Conservation (phyloP, 805 yeast species). For the Tetrapisispora arboricola region DNA sequence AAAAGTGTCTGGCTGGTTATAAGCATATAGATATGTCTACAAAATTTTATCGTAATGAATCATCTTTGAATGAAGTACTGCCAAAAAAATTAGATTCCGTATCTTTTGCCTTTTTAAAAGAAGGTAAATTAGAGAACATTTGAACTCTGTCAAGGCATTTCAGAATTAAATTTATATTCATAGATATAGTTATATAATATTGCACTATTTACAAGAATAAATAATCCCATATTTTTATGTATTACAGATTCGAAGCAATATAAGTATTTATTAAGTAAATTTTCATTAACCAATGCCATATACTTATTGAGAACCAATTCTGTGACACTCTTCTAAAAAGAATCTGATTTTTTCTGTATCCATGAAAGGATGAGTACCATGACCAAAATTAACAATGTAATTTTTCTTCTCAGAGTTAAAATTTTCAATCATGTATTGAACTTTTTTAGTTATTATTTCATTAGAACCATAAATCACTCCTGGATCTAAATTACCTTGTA, state of each 20-base stretch:
- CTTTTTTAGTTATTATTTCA: slow-evolving; percentile 70
- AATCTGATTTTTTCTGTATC: slow-evolving; percentile 79
- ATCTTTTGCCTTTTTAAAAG: slow-evolving; percentile 22
- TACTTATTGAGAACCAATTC: slow-evolving; percentile 47
- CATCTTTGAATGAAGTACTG: slow-evolving; percentile 13
- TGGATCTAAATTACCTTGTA: slow-evolving; percentile 95
- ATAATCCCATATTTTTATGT: neutral
- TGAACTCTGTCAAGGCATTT: neutral
- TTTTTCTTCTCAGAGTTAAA: slow-evolving; percentile 91
- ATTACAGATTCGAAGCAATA: too few species aligned
- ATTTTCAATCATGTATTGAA: slow-evolving; percentile 76
- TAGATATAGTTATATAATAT: neutral
- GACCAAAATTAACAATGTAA: slow-evolving; percentile 93
- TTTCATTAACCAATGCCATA: neutral
- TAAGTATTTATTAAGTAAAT: neutral
- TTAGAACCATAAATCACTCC: slow-evolving; percentile 87
- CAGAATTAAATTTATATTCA: neutral
- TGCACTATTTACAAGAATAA: neutral
- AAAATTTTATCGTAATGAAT: slow-evolving; percentile 10
- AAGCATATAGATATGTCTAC: slow-evolving; percentile 48
- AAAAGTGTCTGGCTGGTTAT: slow-evolving; percentile 51
- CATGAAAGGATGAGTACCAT: slow-evolving; percentile 98
- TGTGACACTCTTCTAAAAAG: slow-evolving; percentile 81
- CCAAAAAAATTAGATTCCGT: slow-evolving; percentile 8
- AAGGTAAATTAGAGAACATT: slow-evolving; percentile 6